Percentiles rank a stretch among this genome's conserved stretches.
These are phyloP conservation scores for Hyaloperonospora brassicae DNA, from an alignment of 352 stramenopile genomes.

Conservation along the genomic window DNA sequence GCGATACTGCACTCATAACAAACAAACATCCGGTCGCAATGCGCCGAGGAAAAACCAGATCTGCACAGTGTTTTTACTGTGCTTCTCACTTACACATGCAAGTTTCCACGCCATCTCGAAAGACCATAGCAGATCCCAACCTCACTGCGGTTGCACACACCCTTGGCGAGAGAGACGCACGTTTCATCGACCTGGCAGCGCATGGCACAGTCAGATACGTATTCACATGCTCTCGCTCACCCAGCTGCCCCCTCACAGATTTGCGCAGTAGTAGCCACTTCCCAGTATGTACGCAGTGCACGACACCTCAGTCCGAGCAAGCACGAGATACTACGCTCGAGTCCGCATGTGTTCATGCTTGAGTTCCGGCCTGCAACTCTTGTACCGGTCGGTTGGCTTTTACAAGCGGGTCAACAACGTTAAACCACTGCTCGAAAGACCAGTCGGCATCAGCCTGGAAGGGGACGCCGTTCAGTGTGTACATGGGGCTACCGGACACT, in stretches of 20 bases:
- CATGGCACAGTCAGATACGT: conserved; percentile 53
- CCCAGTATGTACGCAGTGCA: conserved; percentile 34
- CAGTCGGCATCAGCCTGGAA: conserved; percentile 64
- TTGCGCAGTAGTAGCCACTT: conserved; percentile 29
- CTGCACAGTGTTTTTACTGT: too few relatives aligned
- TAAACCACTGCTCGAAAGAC: conserved; percentile 58
- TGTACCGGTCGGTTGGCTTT: conserved; percentile 31
- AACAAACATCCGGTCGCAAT: too few relatives aligned
- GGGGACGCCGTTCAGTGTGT: conserved; percentile 72
- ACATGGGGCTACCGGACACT: conserved; percentile 68
- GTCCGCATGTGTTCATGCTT: conserved; percentile 39
- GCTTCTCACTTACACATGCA: too few relatives aligned
- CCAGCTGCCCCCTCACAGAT: conserved; percentile 28
- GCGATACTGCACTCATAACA: too few relatives aligned
- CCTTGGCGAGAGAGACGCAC: conserved; percentile 54
- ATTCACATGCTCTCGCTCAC: conserved; percentile 56
- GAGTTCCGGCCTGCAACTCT: conserved; percentile 27
- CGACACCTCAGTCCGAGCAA: conserved; percentile 47
- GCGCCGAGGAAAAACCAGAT: too few relatives aligned
- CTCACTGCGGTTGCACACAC: conserved; percentile 33
- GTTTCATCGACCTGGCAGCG: conserved; percentile 64
- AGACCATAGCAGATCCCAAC: too few relatives aligned
- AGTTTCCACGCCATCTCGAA: too few relatives aligned
- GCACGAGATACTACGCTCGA: conserved; percentile 35
- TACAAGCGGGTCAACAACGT: conserved; percentile 40